phyloP scores from a whole-genome alignment of 257 asterid species.

The Salvia rosmarinus region DNA sequence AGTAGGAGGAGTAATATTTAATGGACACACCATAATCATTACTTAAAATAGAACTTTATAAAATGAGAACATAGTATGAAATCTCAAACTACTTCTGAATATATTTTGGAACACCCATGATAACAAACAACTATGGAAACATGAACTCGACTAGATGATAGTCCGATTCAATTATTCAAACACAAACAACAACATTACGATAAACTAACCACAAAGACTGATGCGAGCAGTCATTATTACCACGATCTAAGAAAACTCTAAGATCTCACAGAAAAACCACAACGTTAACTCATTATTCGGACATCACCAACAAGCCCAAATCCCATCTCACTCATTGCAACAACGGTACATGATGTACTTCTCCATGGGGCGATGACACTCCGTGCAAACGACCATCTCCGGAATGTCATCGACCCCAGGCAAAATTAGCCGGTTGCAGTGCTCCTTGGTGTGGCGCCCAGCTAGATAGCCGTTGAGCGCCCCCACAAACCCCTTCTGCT shows the following conservation, averaged over 20 bases:
- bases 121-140: too few relatives aligned
- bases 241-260: not conserved
- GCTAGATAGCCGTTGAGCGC: constrained; percentile 51
- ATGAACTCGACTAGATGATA: too few relatives aligned
- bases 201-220: not conserved
- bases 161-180: too few relatives aligned
- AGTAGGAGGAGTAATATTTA: too few relatives aligned
- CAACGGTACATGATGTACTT: constrained; percentile 83
- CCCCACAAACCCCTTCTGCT: constrained; percentile 50
- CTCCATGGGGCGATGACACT: constrained; percentile 75
- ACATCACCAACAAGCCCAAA: not conserved
- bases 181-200: not conserved
- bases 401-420: constrained; percentile 68
- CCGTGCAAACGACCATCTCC: constrained; percentile 70
- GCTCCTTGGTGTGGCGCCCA: constrained; percentile 49
- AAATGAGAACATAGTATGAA: too few relatives aligned
- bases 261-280: not conserved
- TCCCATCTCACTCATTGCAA: constrained; percentile 56
- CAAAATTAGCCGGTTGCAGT: constrained; percentile 66
- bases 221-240: not conserved
- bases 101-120: too few relatives aligned
- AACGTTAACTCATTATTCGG: not conserved
- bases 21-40: too few relatives aligned
- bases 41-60: too few relatives aligned
- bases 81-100: too few relatives aligned